A percentile compares a stretch with the other conserved stretches of the same genome.
These are phyloP conservation scores for Clausena lansium DNA, from an alignment of 345 rosid species.

Conservation along the genomic window DNA sequence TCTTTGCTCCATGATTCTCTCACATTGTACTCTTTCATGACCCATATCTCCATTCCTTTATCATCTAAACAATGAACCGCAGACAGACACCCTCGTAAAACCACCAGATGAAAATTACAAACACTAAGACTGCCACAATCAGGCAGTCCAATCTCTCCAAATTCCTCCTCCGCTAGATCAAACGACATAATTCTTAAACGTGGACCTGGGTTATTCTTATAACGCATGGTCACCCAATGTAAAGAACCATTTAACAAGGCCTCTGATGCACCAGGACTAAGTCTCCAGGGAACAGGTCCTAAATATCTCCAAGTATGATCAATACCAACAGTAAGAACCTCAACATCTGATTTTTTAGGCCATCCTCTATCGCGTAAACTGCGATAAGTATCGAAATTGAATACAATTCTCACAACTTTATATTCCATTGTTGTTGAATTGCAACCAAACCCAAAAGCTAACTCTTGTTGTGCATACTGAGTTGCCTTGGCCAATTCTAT, in stretches of 20 bases:
- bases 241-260: constrained; percentile 1
- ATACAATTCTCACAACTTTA: neutral
- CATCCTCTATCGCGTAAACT: neutral
- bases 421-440: neutral
- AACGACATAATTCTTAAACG: constrained; percentile 1
- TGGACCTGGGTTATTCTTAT: neutral
- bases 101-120: neutral
- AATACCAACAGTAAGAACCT: constrained; percentile 2
- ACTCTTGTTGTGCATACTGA: neutral
- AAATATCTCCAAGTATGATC: constrained; percentile 9
- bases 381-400: neutral
- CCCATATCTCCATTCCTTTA: constrained; percentile 3
- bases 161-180: constrained; percentile 1
- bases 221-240: constrained; percentile 4
- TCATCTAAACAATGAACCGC: neutral
- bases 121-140: neutral
- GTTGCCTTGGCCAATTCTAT: neutral
- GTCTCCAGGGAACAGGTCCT: neutral
- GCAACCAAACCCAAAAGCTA: constrained; percentile 1
- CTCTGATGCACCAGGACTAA: neutral
- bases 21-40: constrained; percentile 16
- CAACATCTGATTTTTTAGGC: neutral
- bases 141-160: neutral
- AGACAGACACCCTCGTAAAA: constrained; percentile 11
- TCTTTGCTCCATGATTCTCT: constrained; percentile 14